Conservation (phyloP, 2,329 filamentous ascomycete species). For the Coniochaeta hoffmannii region DNA sequence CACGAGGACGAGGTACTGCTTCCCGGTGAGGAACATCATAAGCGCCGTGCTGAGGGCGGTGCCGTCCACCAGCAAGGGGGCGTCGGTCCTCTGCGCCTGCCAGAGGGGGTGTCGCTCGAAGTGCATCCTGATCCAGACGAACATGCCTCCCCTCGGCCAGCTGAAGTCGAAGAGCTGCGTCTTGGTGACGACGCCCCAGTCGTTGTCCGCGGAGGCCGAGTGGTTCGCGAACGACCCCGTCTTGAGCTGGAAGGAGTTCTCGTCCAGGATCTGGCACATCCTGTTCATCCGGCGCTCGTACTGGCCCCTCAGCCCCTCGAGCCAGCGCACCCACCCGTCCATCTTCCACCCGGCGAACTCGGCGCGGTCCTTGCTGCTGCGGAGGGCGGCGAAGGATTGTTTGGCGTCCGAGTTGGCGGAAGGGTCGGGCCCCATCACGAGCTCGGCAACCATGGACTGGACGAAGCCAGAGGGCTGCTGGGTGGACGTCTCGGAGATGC, state of each 20-base stretch:
- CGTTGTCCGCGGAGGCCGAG: conserved; percentile 37
- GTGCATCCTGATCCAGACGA: conserved; percentile 71
- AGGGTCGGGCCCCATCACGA: conserved; percentile 64
- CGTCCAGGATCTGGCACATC: conserved; percentile 70
- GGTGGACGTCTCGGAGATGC: conserved; percentile 67
- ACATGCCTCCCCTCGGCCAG: conserved; percentile 87
- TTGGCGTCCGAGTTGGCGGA: conserved; percentile 26
- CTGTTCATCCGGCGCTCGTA: conserved; percentile 79
- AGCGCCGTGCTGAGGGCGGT: conserved; percentile 55
- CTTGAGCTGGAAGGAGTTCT: conserved; percentile 58
- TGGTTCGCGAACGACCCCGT: conserved; percentile 40
- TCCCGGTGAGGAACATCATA: conserved; percentile 62
- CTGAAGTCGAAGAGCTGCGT: conserved; percentile 66
- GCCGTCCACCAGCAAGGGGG: conserved; percentile 35
- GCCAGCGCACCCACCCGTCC: conserved; percentile 85
- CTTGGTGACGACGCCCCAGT: conserved; percentile 72
- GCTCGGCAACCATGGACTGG: conserved; percentile 67
- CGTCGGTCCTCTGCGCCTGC: conserved; percentile 21
- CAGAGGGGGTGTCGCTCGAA: conserved; percentile 69
- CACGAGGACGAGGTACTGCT: conserved; percentile 63
- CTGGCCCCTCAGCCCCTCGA: conserved; percentile 72
- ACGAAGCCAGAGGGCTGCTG: conserved; percentile 87
- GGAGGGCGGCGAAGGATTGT: conserved; percentile 32
- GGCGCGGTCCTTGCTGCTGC: conserved; percentile 38
- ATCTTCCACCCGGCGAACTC: conserved; percentile 61